Evolutionary conservation across 345 rosid genomes (phyloP), one percentile per base, ranked within the genome.

Genomic region (Firmiana major): DNA sequence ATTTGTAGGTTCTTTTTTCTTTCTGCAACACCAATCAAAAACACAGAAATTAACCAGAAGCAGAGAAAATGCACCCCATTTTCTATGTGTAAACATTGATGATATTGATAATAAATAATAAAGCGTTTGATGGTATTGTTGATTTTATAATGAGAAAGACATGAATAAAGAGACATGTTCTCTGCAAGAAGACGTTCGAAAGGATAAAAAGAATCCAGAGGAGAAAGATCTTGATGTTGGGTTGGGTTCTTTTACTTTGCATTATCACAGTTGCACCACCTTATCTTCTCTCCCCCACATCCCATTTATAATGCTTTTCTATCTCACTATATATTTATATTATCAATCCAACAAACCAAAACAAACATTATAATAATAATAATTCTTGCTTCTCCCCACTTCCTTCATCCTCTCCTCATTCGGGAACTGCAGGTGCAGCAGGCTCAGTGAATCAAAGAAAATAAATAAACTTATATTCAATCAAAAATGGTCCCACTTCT

Each of bases 211-310:
- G 87, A 86, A 86, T 80, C 86, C 77, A 81, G 55, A 46, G 66
- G 48, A 69, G 77, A 63, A 72, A 84, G 89, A 88, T 81, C 59
- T 76, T 78, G 86, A 24, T 78, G 84, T 77, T 84, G 84, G 86
- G 54, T 76, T 73, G 48, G 34, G 55, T 68, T 78, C 46, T 77
- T 73, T 64, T 13, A 82, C 84, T 73, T 69, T 64, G 83, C 83
- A 82, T 82, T 79, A 77, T 84, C 85, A 77, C 80, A 51, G 65
- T 79, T 71, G 82, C 81, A 65, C 83, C 68, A 79, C 87, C 88
- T 85, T 88, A 86, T 86, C 88, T 83, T 84, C 76, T 81, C 83
- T 82, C 43, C 87, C 86, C 87, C 85, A 71, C 87, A 0, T 75
- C 81, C 57, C 57, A 69, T 80, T 62, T 42, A 75, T 59, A 13